phyloP scores from a whole-genome alignment of 345 rosid genomes.

The Cardamine resedifolia region DNA sequence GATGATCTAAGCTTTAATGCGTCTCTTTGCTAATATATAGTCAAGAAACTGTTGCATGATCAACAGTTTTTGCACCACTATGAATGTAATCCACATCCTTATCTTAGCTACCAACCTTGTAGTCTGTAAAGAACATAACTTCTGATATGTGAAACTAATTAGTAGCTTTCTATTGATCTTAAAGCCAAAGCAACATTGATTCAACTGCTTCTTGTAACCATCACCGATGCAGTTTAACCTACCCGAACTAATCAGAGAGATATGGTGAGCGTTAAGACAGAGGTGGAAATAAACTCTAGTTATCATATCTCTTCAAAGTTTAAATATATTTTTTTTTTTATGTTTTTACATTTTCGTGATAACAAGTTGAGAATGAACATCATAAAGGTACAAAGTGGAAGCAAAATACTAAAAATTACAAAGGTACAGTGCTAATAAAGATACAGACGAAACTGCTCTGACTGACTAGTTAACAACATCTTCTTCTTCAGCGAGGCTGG shows the following conservation, averaged over 20 bases:
- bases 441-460: conserved; percentile 23
- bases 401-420: conserved; percentile 41
- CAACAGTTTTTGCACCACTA: background rate
- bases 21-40: background rate
- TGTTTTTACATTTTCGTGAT: conserved; percentile 38
- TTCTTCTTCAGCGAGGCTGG: conserved; percentile 52
- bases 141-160: background rate
- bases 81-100: conserved; percentile 1
- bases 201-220: background rate
- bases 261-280: background rate
- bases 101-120: conserved; percentile 15
- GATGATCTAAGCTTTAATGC: background rate
- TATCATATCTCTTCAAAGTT: conserved; percentile 35
- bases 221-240: background rate
- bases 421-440: conserved; percentile 29
- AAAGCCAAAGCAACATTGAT: conserved; percentile 17
- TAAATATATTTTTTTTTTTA: conserved; percentile 37
- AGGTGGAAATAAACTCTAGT: background rate
- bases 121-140: background rate
- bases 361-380: conserved; percentile 44
- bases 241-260: background rate
- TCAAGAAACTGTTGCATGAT: background rate
- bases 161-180: background rate
- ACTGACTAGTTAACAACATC: conserved; percentile 28
- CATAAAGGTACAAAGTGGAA: conserved; percentile 43